Conservation (phyloP, 148 eudicot species). For the Polygonum maritimum region DNA sequence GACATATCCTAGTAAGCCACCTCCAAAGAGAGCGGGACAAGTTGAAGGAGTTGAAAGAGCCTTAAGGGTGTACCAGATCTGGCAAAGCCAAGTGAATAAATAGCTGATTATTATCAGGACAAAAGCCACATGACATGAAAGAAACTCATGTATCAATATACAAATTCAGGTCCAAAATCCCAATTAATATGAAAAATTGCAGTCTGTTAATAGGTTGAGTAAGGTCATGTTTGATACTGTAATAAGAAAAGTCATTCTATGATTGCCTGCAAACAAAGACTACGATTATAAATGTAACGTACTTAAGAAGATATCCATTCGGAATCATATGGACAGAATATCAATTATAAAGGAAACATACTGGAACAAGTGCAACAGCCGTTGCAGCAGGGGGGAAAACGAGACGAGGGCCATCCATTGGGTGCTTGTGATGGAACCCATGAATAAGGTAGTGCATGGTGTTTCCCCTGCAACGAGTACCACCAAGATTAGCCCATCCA, state of each 20-base stretch:
- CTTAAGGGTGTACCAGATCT: constrained; percentile 41
- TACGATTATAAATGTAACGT: too few relatives aligned
- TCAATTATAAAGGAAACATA: neutral
- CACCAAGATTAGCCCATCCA: neutral
- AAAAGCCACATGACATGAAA: neutral
- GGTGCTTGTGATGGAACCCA: too few relatives aligned
- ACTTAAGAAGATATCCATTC: neutral
- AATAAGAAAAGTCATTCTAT: too few relatives aligned
- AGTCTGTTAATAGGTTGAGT: too few relatives aligned
- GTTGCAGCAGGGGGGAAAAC: too few relatives aligned
- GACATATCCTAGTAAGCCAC: constrained; percentile 49
- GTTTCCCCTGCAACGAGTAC: constrained; percentile 30
- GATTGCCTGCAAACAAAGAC: too few relatives aligned
- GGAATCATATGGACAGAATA: neutral
- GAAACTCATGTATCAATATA: neutral
- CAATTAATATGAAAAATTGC: neutral
- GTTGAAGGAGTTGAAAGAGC: constrained; percentile 31
- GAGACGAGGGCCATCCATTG: too few relatives aligned
- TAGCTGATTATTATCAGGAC: neutral
- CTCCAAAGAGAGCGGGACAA: constrained; percentile 50
- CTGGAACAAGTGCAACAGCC: too few relatives aligned
- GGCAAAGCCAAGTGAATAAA: neutral
- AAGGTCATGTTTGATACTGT: too few relatives aligned
- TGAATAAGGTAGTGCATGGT: too few relatives aligned
- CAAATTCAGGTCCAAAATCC: neutral